Conservation (phyloP, 179 eudicot genomes). For the Beta lomatogona region DNA sequence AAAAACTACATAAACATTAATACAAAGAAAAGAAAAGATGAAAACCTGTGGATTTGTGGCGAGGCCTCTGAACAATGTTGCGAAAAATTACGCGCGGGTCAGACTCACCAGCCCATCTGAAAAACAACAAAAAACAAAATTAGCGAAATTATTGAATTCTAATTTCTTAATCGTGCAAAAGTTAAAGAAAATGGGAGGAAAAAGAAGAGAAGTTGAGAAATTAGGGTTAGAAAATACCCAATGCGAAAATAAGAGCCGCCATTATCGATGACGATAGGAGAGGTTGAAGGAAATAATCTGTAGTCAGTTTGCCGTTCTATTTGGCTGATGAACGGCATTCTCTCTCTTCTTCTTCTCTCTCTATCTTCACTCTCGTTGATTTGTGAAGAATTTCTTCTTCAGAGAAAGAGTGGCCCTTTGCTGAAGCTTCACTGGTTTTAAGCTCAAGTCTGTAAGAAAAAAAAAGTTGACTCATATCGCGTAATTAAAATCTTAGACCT, state of each 20-base stretch:
- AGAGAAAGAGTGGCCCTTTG: neutral
- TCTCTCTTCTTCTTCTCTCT: neutral
- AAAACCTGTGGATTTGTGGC: conserved; percentile 85
- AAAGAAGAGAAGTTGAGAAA: neutral
- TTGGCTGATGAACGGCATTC: conserved; percentile 81
- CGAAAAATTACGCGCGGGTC: conserved; percentile 89
- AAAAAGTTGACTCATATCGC: no score
- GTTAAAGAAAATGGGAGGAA: neutral
- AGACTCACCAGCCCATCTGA: conserved; percentile 95
- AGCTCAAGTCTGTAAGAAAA: no score
- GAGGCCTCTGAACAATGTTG: conserved; percentile 94
- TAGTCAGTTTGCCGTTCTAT: conserved; percentile 76
- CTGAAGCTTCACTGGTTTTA: neutral
- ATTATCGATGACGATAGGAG: conserved; percentile 89
- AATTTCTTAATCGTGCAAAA: neutral
- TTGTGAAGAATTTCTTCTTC: neutral
- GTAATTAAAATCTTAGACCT: no score
- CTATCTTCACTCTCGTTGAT: neutral
- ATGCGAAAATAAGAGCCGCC: conserved; percentile 90
- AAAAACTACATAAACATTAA: neutral
- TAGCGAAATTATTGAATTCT: neutral
- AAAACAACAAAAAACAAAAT: conserved; percentile 15
- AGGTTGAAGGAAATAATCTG: conserved; percentile 49
- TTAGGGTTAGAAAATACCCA: conserved; percentile 49
- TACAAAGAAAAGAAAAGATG: neutral